Evolutionary conservation across 208 protist genomes (phyloP), one percentile per base, ranked within the genome.

Genomic region (Zelonia costaricensis): DNA sequence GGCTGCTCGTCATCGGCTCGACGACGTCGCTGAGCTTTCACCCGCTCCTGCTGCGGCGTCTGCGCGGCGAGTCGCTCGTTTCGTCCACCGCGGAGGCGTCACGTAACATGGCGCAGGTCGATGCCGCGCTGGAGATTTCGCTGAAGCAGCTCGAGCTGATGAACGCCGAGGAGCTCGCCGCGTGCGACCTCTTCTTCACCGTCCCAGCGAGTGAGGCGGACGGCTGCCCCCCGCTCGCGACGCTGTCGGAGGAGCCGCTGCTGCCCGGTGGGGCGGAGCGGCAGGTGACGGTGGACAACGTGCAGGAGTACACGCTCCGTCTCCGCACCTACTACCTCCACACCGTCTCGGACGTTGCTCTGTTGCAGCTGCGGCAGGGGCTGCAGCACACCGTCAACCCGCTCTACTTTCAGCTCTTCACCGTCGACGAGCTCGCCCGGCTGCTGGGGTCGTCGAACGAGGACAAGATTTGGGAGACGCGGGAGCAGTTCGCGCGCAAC

Each of bases 391-490:
- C 69, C 0, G 49, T 90, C 2, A 82, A 82, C 54, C 72, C 80
- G 1, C 18, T 72, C 20, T 72, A 86, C 65, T 70, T 94, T 16
- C 31, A 51, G 31, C 65, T 94, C 18, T 94, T 94, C 61, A 75
- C 38, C 36, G 69, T 65, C 1, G 55, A 46, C 9, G 88, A 94
- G 59, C 68, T 94, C 36, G 59, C 73, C 35, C 42, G 65, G 8
- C 31, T 94, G 3, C 71, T 94, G 9, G 69, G 80, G 44, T 83
- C 82, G 2, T 51, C 74, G 12, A 43, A 72, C 12, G 84, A 84
- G 10, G 30, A 25, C 13, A 84, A 80, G 55, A 52, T 91, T 1
- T 92, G 88, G 84, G 67, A 74, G 36, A 71, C 62, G 10, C 72
- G 62, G 1, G 82, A 77, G 44, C 72, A 78, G 7, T 79, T 94